Conservation (phyloP, 176 grass and related monocot species). For the Tuctoria greenei region DNA sequence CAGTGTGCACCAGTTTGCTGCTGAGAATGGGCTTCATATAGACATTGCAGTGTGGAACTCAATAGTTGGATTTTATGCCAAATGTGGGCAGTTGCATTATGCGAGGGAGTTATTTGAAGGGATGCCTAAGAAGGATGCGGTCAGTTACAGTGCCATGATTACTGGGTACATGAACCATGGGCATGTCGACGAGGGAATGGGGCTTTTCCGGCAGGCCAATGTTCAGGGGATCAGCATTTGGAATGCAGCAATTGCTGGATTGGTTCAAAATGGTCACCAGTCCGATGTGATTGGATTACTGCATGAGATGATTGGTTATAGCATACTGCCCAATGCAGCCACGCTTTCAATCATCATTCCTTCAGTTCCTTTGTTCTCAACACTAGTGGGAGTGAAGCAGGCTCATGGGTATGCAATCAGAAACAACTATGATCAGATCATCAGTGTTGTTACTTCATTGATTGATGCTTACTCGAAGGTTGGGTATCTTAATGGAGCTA, state of each 20-base stretch:
- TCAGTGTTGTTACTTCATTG: constrained; percentile 47
- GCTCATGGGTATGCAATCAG: constrained; percentile 60
- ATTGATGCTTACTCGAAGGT: constrained; percentile 60
- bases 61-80: constrained; percentile 58
- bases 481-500: constrained; percentile 53
- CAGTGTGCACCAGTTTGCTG: constrained; percentile 43
- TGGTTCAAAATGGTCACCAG: constrained; percentile 54
- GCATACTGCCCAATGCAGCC: constrained; percentile 54
- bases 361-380: constrained; percentile 51
- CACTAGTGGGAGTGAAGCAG: constrained; percentile 54
- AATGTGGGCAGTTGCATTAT: constrained; percentile 58
- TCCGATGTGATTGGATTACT: constrained; percentile 42
- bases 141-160: constrained; percentile 72
- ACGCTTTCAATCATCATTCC: constrained; percentile 57
- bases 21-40: constrained; percentile 41
- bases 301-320: constrained; percentile 52
- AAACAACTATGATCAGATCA: constrained; percentile 55
- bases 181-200: constrained; percentile 43
- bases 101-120: constrained; percentile 55
- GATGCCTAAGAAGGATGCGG: constrained; percentile 54
- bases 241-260: constrained; percentile 59
- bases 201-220: constrained; percentile 47
- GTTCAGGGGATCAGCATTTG: constrained; percentile 49
- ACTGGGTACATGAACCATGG: constrained; percentile 68
- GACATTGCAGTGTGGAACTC: constrained; percentile 54